Evolutionary conservation across 306 rosid species (phyloP).

Genomic region (Begonia peltatifolia): DNA sequence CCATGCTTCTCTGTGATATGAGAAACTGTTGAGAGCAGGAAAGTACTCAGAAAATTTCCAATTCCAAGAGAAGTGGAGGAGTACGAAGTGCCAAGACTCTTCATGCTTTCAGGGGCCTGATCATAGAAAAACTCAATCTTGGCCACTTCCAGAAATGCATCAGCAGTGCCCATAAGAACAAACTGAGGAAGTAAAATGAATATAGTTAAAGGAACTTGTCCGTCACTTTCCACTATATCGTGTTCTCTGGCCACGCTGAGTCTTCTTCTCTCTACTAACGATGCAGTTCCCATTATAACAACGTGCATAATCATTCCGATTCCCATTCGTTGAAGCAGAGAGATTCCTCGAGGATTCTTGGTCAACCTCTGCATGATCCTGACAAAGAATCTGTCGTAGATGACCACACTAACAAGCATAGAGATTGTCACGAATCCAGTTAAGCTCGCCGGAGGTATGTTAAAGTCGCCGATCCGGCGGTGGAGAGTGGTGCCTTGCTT

Average conservation of each 20-base stretch:
- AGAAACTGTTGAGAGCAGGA: slow-evolving; percentile 62
- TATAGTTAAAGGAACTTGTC: slow-evolving; percentile 57
- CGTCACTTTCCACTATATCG: slow-evolving; percentile 24
- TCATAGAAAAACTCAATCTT: slow-evolving; percentile 84
- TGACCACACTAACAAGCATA: slow-evolving; percentile 56
- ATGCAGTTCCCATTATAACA: slow-evolving; percentile 47
- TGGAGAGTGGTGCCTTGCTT: slow-evolving; percentile 88
- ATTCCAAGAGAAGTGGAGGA: slow-evolving; percentile 56
- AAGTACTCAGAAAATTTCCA: slow-evolving; percentile 67
- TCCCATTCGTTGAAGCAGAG: slow-evolving; percentile 72
- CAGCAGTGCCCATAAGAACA: slow-evolving; percentile 63
- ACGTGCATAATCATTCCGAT: slow-evolving; percentile 64
- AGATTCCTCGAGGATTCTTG: slow-evolving; percentile 71
- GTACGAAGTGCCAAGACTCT: slow-evolving; percentile 69
- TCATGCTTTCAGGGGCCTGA: slow-evolving; percentile 79
- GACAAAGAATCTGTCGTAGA: slow-evolving; percentile 63
- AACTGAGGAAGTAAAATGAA: slow-evolving; percentile 69
- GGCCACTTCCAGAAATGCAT: slow-evolving; percentile 69
- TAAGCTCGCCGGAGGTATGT: slow-evolving; percentile 78
- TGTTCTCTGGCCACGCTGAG: slow-evolving; percentile 37
- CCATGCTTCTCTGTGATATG: slow-evolving; percentile 42
- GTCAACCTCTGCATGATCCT: slow-evolving; percentile 44
- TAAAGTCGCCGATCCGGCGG: slow-evolving; percentile 43
- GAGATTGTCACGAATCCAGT: slow-evolving; percentile 54
- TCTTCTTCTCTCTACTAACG: slow-evolving; percentile 49